A percentile compares a stretch with the other conserved stretches of the same genome.
Evolutionary conservation across 192 early-diverging fungal genomes (phyloP).

Genomic region (Backusella parvicylindrica): DNA sequence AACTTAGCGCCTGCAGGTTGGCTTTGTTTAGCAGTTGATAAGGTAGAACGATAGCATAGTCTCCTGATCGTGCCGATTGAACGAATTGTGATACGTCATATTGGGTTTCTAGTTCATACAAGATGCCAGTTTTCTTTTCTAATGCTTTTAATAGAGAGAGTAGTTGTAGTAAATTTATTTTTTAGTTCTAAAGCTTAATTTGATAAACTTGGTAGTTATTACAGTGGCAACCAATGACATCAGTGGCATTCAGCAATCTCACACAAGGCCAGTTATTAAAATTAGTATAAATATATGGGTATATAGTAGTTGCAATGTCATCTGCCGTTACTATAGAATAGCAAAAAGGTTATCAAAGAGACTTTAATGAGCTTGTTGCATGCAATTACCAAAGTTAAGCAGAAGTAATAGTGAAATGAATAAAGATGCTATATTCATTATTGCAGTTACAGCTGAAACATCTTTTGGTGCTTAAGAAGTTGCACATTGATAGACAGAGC

Average conservation of each 20-base stretch:
- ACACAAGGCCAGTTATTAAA: slow-evolving; percentile 51
- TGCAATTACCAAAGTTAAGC: neutral
- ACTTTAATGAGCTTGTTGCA: neutral
- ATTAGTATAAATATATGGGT: slow-evolving; percentile 45
- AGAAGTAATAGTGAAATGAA: neutral
- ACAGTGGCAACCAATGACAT: slow-evolving; percentile 60
- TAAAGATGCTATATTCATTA: neutral
- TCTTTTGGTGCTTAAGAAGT: no score
- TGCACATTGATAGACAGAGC: no score
- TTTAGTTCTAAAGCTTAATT: neutral
- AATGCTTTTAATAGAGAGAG: slow-evolving; percentile 22
- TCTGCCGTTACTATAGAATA: slow-evolving; percentile 6
- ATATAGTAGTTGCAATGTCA: slow-evolving; percentile 30
- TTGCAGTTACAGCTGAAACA: neutral
- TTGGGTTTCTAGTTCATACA: slow-evolving; percentile 47
- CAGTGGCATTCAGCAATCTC: slow-evolving; percentile 53
- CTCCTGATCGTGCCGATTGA: slow-evolving; percentile 19
- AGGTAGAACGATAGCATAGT: slow-evolving; percentile 60
- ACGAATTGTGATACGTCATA: slow-evolving; percentile 50
- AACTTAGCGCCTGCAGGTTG: slow-evolving; percentile 42
- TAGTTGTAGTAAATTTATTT: neutral
- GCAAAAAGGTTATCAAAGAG: neutral
- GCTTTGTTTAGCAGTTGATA: slow-evolving; percentile 52
- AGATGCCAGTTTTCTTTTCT: slow-evolving; percentile 47
- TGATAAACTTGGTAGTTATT: neutral